Conservation (phyloP, 176 grass and related monocot genomes). For the Ensete ventricosum region DNA sequence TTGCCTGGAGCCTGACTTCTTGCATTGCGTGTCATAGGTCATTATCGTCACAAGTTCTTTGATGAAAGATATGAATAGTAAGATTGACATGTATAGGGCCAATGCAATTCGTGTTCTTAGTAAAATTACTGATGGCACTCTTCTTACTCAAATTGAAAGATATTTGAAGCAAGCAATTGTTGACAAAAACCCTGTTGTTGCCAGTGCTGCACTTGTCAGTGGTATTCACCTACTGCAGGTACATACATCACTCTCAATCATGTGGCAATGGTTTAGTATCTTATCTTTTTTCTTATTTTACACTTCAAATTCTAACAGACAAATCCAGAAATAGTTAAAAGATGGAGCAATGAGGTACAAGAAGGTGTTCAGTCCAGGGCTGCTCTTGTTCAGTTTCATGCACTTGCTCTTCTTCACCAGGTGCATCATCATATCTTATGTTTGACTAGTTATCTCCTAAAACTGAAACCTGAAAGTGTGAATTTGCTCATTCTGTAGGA, state of each 20-base stretch:
- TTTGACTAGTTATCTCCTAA: too few species aligned
- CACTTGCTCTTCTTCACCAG: conserved; percentile 94
- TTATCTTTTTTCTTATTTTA: not conserved
- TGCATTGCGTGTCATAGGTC: conserved; percentile 33
- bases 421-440: conserved; percentile 23
- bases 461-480: too few species aligned
- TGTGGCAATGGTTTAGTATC: not conserved
- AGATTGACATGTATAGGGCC: conserved; percentile 93
- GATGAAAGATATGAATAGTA: conserved; percentile 99
- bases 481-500: too few species aligned
- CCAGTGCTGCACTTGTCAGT: conserved; percentile 94
- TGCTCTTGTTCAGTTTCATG: conserved; percentile 94
- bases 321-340: conserved; percentile 91
- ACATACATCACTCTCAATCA: not conserved
- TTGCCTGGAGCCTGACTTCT: too few species aligned
- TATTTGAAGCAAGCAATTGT: conserved; percentile 98
- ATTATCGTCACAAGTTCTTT: conserved; percentile 98
- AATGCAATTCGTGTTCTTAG: conserved; percentile 97
- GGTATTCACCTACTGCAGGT: conserved; percentile 95
- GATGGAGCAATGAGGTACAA: conserved; percentile 99
- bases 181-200: conserved; percentile 97
- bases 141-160: conserved; percentile 97
- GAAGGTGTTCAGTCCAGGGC: conserved; percentile 93
- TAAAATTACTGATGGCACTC: conserved; percentile 81
- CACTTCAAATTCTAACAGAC: conserved; percentile 32